Evolutionary conservation across 2,329 filamentous ascomycete genomes (phyloP).

Genomic region (Clathrospora elynae): DNA sequence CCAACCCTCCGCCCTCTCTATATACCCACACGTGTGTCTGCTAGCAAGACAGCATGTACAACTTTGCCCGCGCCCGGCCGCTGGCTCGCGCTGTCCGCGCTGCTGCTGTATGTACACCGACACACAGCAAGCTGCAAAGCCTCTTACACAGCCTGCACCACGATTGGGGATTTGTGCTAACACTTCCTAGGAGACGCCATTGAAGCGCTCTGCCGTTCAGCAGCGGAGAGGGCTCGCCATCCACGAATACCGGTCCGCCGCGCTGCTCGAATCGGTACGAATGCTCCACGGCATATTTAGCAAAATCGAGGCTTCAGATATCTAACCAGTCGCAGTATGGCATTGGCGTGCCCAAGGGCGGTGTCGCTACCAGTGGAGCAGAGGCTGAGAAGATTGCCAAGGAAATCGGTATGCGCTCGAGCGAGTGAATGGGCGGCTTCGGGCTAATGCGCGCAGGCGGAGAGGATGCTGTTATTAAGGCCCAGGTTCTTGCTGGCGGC

Average conservation of each 20-base stretch:
- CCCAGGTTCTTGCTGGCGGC: slow-evolving; percentile 95
- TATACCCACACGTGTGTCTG: slow-evolving; percentile 32
- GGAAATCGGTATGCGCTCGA: slow-evolving; percentile 69
- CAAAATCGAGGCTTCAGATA: slow-evolving; percentile 7
- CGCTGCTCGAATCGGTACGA: slow-evolving; percentile 74
- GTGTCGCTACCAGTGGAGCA: slow-evolving; percentile 78
- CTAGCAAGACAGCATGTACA: slow-evolving; percentile 72
- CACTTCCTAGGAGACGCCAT: slow-evolving; percentile 59
- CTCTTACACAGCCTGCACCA: slow-evolving; percentile 40
- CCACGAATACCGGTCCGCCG: slow-evolving; percentile 96
- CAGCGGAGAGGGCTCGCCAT: slow-evolving; percentile 91
- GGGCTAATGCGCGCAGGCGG: slow-evolving; percentile 57
- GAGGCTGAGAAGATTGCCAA: slow-evolving; percentile 94
- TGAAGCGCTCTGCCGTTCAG: slow-evolving; percentile 66
- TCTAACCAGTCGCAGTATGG: slow-evolving; percentile 71
- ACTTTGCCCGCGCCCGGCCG: slow-evolving; percentile 75
- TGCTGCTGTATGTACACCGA: slow-evolving; percentile 66
- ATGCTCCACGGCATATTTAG: slow-evolving; percentile 15
- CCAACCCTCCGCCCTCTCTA: slow-evolving; percentile 21
- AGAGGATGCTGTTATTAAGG: slow-evolving; percentile 99
- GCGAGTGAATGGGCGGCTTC: slow-evolving; percentile 23
- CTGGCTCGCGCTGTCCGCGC: slow-evolving; percentile 79
- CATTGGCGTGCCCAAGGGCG: slow-evolving; percentile 87
- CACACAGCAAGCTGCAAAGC: slow-evolving; percentile 27
- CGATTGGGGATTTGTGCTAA: slow-evolving; percentile 34